These are phyloP conservation scores for Trypanosoma melophagium DNA, from an alignment of 208 protist species.

Conservation along the genomic window DNA sequence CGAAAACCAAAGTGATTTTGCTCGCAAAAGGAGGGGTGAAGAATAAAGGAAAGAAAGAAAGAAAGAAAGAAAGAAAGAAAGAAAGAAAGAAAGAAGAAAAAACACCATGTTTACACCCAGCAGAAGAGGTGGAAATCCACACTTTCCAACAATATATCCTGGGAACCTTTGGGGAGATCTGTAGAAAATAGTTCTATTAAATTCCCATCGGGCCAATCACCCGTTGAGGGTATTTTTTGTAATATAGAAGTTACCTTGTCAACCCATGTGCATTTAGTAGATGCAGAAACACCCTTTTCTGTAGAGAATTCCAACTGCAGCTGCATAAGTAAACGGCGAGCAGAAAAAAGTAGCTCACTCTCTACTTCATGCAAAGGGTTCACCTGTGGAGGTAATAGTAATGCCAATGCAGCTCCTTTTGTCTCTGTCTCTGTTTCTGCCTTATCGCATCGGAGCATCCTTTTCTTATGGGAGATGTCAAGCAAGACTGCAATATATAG, in stretches of 20 bases:
- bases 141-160: not conserved
- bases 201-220: not conserved
- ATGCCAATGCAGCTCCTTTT: not conserved
- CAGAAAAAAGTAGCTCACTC: conserved; percentile 12
- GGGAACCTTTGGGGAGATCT: not conserved
- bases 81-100: no score
- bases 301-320: conserved; percentile 3
- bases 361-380: not conserved
- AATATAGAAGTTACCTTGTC: not conserved
- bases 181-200: conserved; percentile 7
- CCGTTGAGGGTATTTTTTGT: conserved; percentile 1
- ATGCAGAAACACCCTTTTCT: not conserved
- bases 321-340: conserved; percentile 15
- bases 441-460: not conserved
- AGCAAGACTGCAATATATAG: conserved; percentile 35
- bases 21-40: no score
- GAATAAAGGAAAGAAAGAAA: no score
- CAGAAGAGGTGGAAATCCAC: conserved; percentile 3
- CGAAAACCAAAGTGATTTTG: no score
- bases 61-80: no score
- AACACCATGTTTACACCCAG: no score
- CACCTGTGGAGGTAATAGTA: not conserved
- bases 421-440: not conserved
- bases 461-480: conserved; percentile 19
- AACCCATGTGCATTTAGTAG: conserved; percentile 3